phyloP scores from a whole-genome alignment of 1,139 yeast species.

The Entelexis sorbosivorans region DNA sequence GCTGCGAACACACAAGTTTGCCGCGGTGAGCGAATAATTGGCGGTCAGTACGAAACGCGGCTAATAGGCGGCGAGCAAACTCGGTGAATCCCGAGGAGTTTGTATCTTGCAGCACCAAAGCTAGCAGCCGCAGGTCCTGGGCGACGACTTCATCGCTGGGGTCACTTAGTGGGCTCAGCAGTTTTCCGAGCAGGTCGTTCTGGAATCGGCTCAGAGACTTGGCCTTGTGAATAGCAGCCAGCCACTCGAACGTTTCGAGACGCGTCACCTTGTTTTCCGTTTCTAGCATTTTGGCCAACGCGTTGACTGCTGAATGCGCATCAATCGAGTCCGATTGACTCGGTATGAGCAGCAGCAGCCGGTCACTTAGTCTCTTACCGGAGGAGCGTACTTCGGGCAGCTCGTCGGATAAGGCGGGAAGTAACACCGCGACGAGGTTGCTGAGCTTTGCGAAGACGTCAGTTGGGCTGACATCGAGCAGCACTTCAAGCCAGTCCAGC shows the following conservation, averaged over 20 bases:
- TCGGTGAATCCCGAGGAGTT: conserved; percentile 68
- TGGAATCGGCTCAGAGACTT: conserved; percentile 41
- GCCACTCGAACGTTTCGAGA: conserved; percentile 83
- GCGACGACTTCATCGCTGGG: conserved; percentile 78
- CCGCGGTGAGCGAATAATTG: conserved; percentile 59
- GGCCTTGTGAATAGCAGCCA: conserved; percentile 61
- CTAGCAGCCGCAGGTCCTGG: conserved; percentile 62
- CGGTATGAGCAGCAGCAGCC: conserved; percentile 37
- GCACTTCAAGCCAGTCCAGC: conserved; percentile 69
- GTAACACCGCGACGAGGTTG: conserved; percentile 44
- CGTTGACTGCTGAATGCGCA: conserved; percentile 48
- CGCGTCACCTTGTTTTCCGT: conserved; percentile 72
- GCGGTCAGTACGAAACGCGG: conserved; percentile 56
- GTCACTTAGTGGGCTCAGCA: conserved; percentile 72
- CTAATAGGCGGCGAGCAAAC: conserved; percentile 62
- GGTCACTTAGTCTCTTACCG: conserved; percentile 32
- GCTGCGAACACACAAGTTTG: conserved; percentile 71
- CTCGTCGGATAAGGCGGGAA: conserved; percentile 47
- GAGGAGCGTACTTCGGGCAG: conserved; percentile 43
- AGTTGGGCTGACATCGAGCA: conserved; percentile 63
- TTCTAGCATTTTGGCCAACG: conserved; percentile 49
- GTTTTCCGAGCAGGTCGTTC: conserved; percentile 54
- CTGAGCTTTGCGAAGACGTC: conserved; percentile 61
- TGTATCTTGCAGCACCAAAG: conserved; percentile 66
- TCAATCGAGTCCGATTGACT: conserved; percentile 31